Percentiles rank a stretch among this genome's conserved stretches.
Conservation (phyloP, 441 rosid genomes). For the Euphorbia schlechtendalii region DNA sequence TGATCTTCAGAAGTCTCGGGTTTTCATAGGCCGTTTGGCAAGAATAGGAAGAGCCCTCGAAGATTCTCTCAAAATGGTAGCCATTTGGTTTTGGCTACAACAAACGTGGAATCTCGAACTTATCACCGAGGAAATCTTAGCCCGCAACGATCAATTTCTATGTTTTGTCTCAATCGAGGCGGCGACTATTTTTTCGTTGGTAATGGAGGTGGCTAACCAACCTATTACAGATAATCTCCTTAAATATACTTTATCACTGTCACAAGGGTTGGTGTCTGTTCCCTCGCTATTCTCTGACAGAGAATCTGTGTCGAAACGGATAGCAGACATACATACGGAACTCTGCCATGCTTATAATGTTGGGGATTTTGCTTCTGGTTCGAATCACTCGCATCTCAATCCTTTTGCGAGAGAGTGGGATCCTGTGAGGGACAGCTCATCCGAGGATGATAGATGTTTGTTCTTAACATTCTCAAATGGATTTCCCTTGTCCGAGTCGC, state of each 20-base stretch:
- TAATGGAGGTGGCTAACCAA: neutral
- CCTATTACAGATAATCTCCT: neutral
- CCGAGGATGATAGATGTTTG: slow-evolving; percentile 30
- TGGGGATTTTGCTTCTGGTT: neutral
- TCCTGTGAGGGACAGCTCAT: slow-evolving; percentile 16
- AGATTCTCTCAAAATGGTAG: slow-evolving; percentile 6
- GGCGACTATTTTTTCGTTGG: neutral
- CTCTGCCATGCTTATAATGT: neutral
- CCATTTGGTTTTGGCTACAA: slow-evolving; percentile 23
- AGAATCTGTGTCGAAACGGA: slow-evolving; percentile 4
- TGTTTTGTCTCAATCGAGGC: slow-evolving; percentile 7
- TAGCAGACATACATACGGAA: neutral
- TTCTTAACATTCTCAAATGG: slow-evolving; percentile 44
- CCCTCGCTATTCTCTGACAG: slow-evolving; percentile 6
- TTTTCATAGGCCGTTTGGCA: slow-evolving; percentile 1
- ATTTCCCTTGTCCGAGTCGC: slow-evolving; percentile 25
- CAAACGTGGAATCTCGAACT: neutral
- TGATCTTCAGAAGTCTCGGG: too few relatives aligned
- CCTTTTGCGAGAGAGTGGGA: slow-evolving; percentile 35
- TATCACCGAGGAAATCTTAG: slow-evolving; percentile 4
- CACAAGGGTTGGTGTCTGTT: neutral
- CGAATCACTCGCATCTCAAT: slow-evolving; percentile 17
- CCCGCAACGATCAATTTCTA: slow-evolving; percentile 9
- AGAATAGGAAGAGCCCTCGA: neutral
- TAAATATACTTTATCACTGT: slow-evolving; percentile 5